phyloP scores from a whole-genome alignment of 139 green algal species.

The Coccomyxa sp. region DNA sequence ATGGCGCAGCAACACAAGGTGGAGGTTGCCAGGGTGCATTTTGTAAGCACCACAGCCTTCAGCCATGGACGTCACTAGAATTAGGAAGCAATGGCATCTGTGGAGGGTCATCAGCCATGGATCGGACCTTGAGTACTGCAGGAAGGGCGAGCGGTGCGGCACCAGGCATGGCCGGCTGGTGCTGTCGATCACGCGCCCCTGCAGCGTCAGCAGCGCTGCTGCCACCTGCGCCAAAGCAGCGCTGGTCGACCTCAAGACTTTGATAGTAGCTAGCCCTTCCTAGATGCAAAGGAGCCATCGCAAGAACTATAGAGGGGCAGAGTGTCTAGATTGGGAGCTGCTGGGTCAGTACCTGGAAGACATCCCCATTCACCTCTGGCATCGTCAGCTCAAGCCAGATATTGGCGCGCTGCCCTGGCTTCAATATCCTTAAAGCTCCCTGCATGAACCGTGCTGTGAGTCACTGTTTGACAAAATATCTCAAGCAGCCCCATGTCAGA shows the following conservation, averaged over 20 bases:
- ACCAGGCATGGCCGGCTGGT: constrained; percentile 27
- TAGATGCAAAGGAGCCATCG: background rate
- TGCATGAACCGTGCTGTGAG: background rate
- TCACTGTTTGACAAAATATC: background rate
- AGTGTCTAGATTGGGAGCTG: background rate
- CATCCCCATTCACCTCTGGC: constrained; percentile 9
- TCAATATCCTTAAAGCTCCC: constrained; percentile 19
- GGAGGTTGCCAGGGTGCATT: background rate
- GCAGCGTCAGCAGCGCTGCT: constrained; percentile 22
- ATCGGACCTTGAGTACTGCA: background rate
- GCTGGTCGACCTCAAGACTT: background rate
- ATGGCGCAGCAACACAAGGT: background rate
- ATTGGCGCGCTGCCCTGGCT: constrained; percentile 26
- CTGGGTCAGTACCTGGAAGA: constrained; percentile 7
- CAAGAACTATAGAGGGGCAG: background rate
- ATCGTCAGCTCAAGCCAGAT: constrained; percentile 43
- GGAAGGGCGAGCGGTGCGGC: background rate
- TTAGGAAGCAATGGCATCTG: background rate
- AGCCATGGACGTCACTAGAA: background rate
- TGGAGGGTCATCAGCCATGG: background rate
- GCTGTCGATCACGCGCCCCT: constrained; percentile 11
- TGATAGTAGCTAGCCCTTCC: background rate
- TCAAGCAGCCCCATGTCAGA: background rate
- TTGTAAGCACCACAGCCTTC: background rate
- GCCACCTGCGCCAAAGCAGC: constrained; percentile 16